Percentiles rank a stretch among this genome's conserved stretches.
Conservation (phyloP, 805 yeast species). For the Saturnispora dispora region DNA sequence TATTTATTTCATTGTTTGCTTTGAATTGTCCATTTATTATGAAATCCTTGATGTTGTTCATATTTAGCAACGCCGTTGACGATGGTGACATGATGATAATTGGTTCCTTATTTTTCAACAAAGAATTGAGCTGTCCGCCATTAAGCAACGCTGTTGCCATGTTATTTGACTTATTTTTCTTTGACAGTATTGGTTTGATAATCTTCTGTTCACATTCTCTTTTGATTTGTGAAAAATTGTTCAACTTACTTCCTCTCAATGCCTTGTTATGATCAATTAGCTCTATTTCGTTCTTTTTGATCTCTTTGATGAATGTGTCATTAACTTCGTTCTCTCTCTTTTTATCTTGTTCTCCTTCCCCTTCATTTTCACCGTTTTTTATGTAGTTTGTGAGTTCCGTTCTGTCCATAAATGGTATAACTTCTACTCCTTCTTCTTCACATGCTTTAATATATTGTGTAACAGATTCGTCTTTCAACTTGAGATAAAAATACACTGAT, state of each 20-base stretch:
- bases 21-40: conserved; percentile 61
- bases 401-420: conserved; percentile 75
- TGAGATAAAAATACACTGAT: conserved; percentile 71
- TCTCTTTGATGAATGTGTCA: conserved; percentile 44
- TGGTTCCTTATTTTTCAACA: conserved; percentile 41
- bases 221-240: conserved; percentile 59
- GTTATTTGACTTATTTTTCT: not conserved
- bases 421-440: conserved; percentile 50
- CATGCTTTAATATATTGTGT: conserved; percentile 78
- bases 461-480: conserved; percentile 59
- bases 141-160: not conserved
- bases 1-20: conserved; percentile 23
- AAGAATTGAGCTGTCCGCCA: conserved; percentile 4
- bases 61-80: conserved; percentile 60
- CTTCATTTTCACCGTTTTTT: conserved; percentile 52
- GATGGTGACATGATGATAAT: conserved; percentile 73
- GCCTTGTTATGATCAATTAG: conserved; percentile 35
- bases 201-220: conserved; percentile 56
- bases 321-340: conserved; percentile 25
- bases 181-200: conserved; percentile 23
- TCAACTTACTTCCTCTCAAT: conserved; percentile 51
- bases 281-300: conserved; percentile 36
- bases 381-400: conserved; percentile 80
- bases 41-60: conserved; percentile 57
- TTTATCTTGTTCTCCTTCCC: conserved; percentile 1